Conservation (phyloP, 2,329 filamentous ascomycete species). For the Xylariaceae sp. region DNA sequence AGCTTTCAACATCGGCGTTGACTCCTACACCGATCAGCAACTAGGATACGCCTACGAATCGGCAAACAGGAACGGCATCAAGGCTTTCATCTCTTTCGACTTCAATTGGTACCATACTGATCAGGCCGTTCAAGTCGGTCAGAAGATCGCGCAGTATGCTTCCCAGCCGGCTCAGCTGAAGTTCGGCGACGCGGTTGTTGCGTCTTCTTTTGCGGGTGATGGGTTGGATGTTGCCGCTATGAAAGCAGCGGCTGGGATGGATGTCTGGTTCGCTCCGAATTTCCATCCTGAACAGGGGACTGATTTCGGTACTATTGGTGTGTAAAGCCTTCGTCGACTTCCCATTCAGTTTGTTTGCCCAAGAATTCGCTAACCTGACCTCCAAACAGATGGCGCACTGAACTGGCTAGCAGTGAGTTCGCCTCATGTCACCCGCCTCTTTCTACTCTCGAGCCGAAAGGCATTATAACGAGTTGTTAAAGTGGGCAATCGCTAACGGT, state of each 20-base stretch:
- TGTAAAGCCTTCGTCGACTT: neutral
- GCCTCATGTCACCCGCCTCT: too few species aligned
- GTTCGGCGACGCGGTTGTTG: slow-evolving; percentile 49
- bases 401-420: slow-evolving; percentile 39
- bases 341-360: too few species aligned
- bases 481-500: too few species aligned
- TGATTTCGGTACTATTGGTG: slow-evolving; percentile 29
- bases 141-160: slow-evolving; percentile 46
- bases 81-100: slow-evolving; percentile 57
- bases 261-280: slow-evolving; percentile 50
- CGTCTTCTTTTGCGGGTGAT: slow-evolving; percentile 52
- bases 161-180: slow-evolving; percentile 44
- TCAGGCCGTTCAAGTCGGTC: slow-evolving; percentile 40
- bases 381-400: slow-evolving; percentile 44
- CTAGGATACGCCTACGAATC: slow-evolving; percentile 49
- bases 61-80: slow-evolving; percentile 45
- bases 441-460: too few species aligned
- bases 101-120: slow-evolving; percentile 46
- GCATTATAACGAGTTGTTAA: too few species aligned
- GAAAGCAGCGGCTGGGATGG: slow-evolving; percentile 39
- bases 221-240: slow-evolving; percentile 43
- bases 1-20: slow-evolving; percentile 48
- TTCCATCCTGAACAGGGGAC: slow-evolving; percentile 41
- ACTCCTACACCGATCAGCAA: slow-evolving; percentile 44
- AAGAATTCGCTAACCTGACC: neutral